Base-by-base conservation (phyloP, 148 eudicot genomes). In the Hydrangea macrophylla region DNA sequence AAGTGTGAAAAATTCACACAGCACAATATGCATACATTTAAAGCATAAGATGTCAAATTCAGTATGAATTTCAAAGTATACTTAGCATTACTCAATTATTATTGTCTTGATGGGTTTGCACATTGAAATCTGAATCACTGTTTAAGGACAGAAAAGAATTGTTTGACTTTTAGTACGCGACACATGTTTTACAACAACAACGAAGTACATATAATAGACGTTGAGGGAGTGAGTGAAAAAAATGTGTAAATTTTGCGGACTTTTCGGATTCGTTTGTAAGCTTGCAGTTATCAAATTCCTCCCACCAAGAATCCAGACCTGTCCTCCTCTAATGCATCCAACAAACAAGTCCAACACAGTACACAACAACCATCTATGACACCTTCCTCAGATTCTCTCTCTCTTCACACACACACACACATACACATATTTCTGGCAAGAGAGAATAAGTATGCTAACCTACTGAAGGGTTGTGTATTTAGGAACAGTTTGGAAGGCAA, bases 261-360 rank as follows among this genome's bases (percentile, higher is more conserved):
- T 58, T 48, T 58, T 23, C 57, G 74, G 77, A 18, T 54, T 63
- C 62, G 39, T 65, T 78, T 78, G 81, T 68, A 78, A 20, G 33
- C 20, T 70, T 70, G 65, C 65, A 65, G 20, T 74, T 55, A 70
- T 65, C 64, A 12, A 40, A 35, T 63, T 60, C 70, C 55, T 39
- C 32, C 44, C 53, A 37, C 35, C 59, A 60, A 53, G 74, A 66
- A 61, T 50, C 55, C 56, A 32, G n/a, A 60, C 31, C 28, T 45
- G 25, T 53, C 30, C 59, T 55, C 42, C 63, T 48, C 65, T 26
- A 60, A 61, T 79, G 65, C 53, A 70, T 75, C 79, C 83, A 79
- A 62, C 74, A 51, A 58, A 76, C 71, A 70, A 76, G 67, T 76
- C 75, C 75, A 76, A 76, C 59, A 7, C 78, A 61, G 50, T 58